Evolutionary conservation across 495 filamentous ascomycete genomes (phyloP), one percentile per base, ranked within the genome.

Genomic region (Aspergillus sparsus): DNA sequence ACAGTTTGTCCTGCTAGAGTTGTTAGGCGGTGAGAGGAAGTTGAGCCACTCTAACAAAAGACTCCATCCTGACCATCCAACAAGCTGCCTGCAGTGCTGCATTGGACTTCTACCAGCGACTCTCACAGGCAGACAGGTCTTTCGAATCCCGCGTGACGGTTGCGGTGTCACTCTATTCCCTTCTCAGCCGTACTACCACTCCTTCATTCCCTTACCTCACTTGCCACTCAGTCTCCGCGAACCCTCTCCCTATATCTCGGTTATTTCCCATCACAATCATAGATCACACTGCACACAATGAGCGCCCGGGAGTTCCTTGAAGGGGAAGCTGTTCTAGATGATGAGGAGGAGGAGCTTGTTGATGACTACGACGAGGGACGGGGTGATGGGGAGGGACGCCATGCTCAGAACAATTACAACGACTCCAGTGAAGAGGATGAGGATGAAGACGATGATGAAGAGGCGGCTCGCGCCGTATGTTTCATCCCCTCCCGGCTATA

Each of bases 381-480:
- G 46, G 86, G 93, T 62, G 67, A 71, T 15, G 76, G 75, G n/a
- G 61, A 76, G 59, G 80, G 77, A 55, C 64, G 70, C 34, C 71
- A 74, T 15, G 64, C 62, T 35, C 80, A 74, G 37, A 77, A 80
- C 18, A 74, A 80, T 61, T 76, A 79, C 59, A 84, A 92, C 67
- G 93, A 97, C 74, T 95, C 91, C 18, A 95, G 90, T 62, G 93
- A 96, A 60, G 94, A 98, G 68, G 94, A 97, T 49, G 94, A 97
- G 11, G 94, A 97, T 33, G 93, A 97, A 15, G 92, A 98, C 35
- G 94, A 98, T 64, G 90, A 92, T 62, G 89, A 91, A 66, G 89
- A 93, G 64, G 87, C 90, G 63, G 86, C 83, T 55, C 72, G 79
- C 63, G 75, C 72, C 15, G 82, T 84, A 68, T 62, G 76, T 72